phyloP scores from a whole-genome alignment of 352 stramenopile genomes.

The Discostella stelligera region DNA sequence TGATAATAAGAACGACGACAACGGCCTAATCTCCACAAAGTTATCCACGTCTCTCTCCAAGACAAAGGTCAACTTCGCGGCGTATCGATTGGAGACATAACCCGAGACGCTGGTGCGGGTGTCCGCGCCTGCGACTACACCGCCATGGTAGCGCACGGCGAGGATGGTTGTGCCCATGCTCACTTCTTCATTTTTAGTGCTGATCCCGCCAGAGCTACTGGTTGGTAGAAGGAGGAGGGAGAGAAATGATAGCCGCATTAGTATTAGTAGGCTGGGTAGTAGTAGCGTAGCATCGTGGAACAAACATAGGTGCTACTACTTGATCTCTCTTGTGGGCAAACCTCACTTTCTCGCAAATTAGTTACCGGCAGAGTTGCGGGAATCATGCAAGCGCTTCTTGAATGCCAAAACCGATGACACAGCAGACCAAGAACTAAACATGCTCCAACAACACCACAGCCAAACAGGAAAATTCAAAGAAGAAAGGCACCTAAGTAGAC shows the following conservation, averaged over 20 bases:
- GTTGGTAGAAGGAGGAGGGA: background rate
- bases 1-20: background rate
- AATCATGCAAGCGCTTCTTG: too few relatives aligned
- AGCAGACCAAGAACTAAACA: too few relatives aligned
- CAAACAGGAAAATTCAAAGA: too few relatives aligned
- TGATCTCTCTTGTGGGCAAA: too few relatives aligned
- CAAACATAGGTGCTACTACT: too few relatives aligned
- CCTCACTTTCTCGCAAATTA: too few relatives aligned
- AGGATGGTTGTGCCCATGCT: slow-evolving; percentile 77
- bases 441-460: too few relatives aligned
- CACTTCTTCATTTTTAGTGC: slow-evolving; percentile 37
- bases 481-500: too few relatives aligned
- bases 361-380: too few relatives aligned
- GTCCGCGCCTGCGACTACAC: slow-evolving; percentile 69
- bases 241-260: background rate
- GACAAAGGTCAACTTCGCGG: slow-evolving; percentile 69
- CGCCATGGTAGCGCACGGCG: slow-evolving; percentile 61
- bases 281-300: too few relatives aligned
- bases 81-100: slow-evolving; percentile 76
- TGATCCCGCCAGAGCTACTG: background rate
- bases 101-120: slow-evolving; percentile 63
- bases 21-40: slow-evolving; percentile 8
- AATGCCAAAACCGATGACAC: too few relatives aligned
- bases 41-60: slow-evolving; percentile 47
- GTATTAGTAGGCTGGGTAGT: too few relatives aligned